Conservation (phyloP, 345 rosid genomes). For the Psidium friedrichsthalianum region DNA sequence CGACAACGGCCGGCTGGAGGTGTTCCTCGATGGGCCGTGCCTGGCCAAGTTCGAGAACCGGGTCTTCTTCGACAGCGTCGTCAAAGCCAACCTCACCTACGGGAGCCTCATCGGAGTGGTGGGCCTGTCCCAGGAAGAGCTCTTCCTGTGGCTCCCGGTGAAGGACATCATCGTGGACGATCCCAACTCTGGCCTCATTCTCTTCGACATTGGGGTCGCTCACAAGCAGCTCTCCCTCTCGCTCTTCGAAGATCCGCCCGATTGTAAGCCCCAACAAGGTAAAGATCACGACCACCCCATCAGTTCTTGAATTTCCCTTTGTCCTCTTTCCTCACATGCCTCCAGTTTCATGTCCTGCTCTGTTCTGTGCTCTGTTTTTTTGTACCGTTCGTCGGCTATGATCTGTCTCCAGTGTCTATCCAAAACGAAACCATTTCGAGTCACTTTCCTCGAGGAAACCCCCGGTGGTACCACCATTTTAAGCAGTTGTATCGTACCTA, state of each 20-base stretch:
- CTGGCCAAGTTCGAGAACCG: conserved; percentile 55
- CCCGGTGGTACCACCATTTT: neutral
- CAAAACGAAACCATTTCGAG: neutral
- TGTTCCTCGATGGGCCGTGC: conserved; percentile 67
- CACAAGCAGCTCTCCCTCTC: conserved; percentile 69
- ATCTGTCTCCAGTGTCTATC: neutral
- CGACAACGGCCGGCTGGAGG: conserved; percentile 62
- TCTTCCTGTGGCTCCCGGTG: conserved; percentile 82
- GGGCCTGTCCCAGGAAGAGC: conserved; percentile 72
- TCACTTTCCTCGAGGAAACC: neutral
- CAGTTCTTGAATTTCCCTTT: neutral
- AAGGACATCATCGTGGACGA: conserved; percentile 71
- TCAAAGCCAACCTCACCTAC: conserved; percentile 74
- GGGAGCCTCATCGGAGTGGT: conserved; percentile 63
- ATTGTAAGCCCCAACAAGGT: conserved; percentile 40
- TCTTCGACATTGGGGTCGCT: conserved; percentile 87
- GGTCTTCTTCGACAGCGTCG: conserved; percentile 52
- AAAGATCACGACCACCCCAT: neutral
- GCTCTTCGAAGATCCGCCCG: conserved; percentile 82
- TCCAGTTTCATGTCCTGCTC: neutral
- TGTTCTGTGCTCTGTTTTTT: neutral
- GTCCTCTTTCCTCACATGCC: neutral
- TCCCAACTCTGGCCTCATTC: conserved; percentile 72
- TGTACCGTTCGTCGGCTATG: neutral
- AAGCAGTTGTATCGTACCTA: neutral